These are phyloP conservation scores for Pseudisothecium myosuroides DNA, from an alignment of 225 moss, liverwort and hornwort species.

Conservation along the genomic window DNA sequence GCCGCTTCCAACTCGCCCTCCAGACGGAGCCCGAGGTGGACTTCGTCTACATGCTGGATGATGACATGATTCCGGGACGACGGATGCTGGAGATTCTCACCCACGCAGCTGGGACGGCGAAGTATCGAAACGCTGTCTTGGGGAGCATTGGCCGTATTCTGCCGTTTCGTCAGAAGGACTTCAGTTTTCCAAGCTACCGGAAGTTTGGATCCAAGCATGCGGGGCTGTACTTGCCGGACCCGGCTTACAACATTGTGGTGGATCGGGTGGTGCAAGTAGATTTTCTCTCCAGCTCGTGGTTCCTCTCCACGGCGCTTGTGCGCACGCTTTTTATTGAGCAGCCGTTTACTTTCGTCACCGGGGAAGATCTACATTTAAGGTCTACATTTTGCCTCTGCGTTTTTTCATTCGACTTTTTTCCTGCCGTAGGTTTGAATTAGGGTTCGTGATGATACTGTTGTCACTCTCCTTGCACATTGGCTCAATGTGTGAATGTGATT, in stretches of 20 bases:
- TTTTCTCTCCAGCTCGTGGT: slow-evolving; percentile 97
- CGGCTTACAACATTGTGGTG: slow-evolving; percentile 74
- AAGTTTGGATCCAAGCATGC: slow-evolving; percentile 73
- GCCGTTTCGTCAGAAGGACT: slow-evolving; percentile 87
- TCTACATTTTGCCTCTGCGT: not conserved
- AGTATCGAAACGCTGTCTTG: slow-evolving; percentile 73
- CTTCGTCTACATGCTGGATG: slow-evolving; percentile 83
- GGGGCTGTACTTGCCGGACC: slow-evolving; percentile 89
- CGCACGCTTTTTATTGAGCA: slow-evolving; percentile 76
- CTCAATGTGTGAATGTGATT: not conserved
- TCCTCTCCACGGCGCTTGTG: slow-evolving; percentile 65
- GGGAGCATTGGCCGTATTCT: slow-evolving; percentile 94
- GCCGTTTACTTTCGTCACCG: slow-evolving; percentile 93
- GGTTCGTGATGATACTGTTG: not conserved
- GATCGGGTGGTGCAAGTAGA: slow-evolving; percentile 81
- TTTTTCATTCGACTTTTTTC: not conserved
- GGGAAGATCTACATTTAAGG: slow-evolving; percentile 97
- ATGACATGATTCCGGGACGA: slow-evolving; percentile 91
- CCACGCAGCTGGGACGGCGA: slow-evolving; percentile 69
- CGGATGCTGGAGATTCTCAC: slow-evolving; percentile 75
- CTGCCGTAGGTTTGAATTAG: not conserved
- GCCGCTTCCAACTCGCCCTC: slow-evolving; percentile 80
- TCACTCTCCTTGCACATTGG: not conserved
- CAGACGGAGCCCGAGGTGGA: slow-evolving; percentile 61
- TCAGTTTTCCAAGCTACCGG: slow-evolving; percentile 89